Evolutionary conservation across 2,329 filamentous ascomycete genomes (phyloP).

Genomic region (Zymoseptoria brevis): DNA sequence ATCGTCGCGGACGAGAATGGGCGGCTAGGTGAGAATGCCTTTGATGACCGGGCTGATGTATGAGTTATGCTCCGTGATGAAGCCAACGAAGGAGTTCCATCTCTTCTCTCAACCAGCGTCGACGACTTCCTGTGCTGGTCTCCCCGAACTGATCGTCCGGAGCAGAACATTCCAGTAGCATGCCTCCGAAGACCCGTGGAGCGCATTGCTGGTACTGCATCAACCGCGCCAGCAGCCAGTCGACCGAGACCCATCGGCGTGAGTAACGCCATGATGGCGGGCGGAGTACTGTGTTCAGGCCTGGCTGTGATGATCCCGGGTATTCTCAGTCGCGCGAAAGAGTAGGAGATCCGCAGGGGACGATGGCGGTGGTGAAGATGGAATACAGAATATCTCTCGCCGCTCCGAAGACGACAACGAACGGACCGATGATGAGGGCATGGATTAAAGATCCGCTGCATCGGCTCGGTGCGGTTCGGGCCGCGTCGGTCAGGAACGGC

Average conservation of each 20-base stretch:
- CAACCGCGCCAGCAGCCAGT: not conserved
- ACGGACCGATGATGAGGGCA: not conserved
- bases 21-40: not conserved
- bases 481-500: not conserved
- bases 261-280: not conserved
- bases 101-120: not conserved
- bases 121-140: not conserved
- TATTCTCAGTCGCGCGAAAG: not conserved
- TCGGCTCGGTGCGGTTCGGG: too few species aligned
- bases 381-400: not conserved
- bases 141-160: not conserved
- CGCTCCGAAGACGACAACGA: not conserved
- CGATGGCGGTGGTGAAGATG: not conserved
- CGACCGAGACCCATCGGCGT: not conserved
- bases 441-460: not conserved
- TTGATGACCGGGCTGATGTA: not conserved
- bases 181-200: not conserved
- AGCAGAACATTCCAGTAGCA: not conserved
- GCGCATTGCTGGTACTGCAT: not conserved
- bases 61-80: not conserved
- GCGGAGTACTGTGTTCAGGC: not conserved
- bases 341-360: not conserved
- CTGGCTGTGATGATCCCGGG: not conserved
- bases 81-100: not conserved
- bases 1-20: not conserved